Evolutionary conservation across 2,329 filamentous ascomycete genomes (phyloP).

Genomic region (Torrubiella hemipterigena): DNA sequence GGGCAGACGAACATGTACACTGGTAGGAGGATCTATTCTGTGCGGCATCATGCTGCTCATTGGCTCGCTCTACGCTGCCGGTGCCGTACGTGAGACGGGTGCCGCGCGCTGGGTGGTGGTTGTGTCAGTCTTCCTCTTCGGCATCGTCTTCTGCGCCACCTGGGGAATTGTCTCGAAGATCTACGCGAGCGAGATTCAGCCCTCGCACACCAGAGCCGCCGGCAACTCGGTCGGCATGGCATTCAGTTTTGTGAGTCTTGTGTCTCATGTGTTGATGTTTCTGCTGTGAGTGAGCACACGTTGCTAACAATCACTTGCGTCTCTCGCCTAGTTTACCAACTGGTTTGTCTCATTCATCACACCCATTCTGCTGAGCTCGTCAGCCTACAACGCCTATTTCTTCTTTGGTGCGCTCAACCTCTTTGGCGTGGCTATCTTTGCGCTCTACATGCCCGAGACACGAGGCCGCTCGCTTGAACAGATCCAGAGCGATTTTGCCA

Average conservation of each 20-base stretch:
- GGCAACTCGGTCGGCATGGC: constrained; percentile 1
- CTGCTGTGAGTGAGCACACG: not conserved
- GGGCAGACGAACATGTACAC: constrained; percentile 39
- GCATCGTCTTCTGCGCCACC: constrained; percentile 28
- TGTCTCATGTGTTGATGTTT: not conserved
- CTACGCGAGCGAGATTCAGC: constrained; percentile 44
- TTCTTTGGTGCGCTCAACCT: constrained; percentile 29
- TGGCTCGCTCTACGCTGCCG: constrained; percentile 35
- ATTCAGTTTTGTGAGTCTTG: not conserved
- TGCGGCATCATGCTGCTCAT: constrained; percentile 40
- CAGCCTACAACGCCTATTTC: constrained; percentile 30
- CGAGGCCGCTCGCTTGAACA: constrained; percentile 26
- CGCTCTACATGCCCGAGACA: constrained; percentile 30
- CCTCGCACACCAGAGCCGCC: constrained; percentile 35
- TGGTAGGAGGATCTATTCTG: constrained; percentile 39
- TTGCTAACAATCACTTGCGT: not conserved
- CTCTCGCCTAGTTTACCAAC: constrained; percentile 33
- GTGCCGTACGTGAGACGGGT: constrained; percentile 22
- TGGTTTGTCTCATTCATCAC: constrained; percentile 33
- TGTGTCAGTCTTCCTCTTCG: constrained; percentile 36
- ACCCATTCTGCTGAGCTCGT: constrained; percentile 23
- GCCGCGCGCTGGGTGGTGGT: constrained; percentile 37
- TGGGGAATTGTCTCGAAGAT: constrained; percentile 43
- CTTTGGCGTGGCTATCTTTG: constrained; percentile 21
- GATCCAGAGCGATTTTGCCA: constrained; percentile 14